Evolutionary conservation across 2,329 filamentous ascomycete genomes (phyloP), one percentile per base, ranked within the genome.

Genomic region (Beauveria sp.): DNA sequence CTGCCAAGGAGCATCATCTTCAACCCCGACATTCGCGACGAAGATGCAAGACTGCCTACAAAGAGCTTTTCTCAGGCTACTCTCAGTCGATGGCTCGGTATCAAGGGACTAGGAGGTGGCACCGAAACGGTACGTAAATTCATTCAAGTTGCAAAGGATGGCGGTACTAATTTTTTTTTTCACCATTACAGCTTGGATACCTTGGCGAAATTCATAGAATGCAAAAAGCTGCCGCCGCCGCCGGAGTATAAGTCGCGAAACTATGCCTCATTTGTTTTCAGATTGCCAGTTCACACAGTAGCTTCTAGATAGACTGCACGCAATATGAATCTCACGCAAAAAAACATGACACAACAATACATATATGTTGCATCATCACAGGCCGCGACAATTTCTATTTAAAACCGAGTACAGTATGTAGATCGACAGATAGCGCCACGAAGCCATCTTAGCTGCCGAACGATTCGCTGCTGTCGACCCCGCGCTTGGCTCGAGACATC

Each of bases 1-100:
- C 62, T 78, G 14, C 77, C 77, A 1, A 66, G 68, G 49, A 72
- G 69, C 53, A 64, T 69, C n/a, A 66, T 77, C 0, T 65, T 76
- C 18, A 76, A 77, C 66, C 46, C 62, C 26, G 68, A 74, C 55
- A 53, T 77, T 20, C 65, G 66, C 10, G 72, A 75, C 46, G 67
- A 69, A 22, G 73, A 75, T 12, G 74, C 75, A 3, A 69, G 62
- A 40, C 5, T 75, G 20, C 72, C 69, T 22, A 63, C 66, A 7
- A 69, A 68, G 60, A 69, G 61, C n/a, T 58, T 71, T 9, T 53
- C 66, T 12, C 54, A 64, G 3, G 62, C 69, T 4, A 68, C 68
- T 65, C 46, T 72, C 1, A 56, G 63, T 7, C 66, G 68, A 46
- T 50, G 66, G 48, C 64, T 73, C 1, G 68, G 67, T 1, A 62